Base-by-base conservation (phyloP, 306 rosid species). In the Echinosophora koreensis region DNA sequence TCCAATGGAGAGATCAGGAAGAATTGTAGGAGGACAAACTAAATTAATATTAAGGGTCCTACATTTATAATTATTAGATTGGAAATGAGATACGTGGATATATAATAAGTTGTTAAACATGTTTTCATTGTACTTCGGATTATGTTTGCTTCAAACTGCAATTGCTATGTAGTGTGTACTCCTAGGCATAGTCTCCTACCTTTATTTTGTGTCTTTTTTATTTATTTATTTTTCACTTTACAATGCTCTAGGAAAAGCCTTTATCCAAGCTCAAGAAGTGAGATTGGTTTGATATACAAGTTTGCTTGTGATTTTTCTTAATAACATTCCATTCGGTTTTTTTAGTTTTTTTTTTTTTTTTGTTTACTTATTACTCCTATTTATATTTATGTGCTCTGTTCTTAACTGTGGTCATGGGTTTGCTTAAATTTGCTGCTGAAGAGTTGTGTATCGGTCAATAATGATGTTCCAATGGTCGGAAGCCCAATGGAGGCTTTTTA, bases 1-100 rank as follows among this genome's bases (percentile, higher is more conserved):
- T 80, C 85, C 38, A 50, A 64, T 4, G 91, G 91, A 0, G 86
- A 87, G 59, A 79, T 89, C 14, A 85, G 93, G 75, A 85, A 83
- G 73, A 83, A 87, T 1, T 89, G 93, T 12, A 74, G 86, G 61
- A 81, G 8, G 49, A 5, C 56, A 61, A 89, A 89, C 84, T 89
- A 60, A 74, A 38, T 66, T 2, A 38, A 8, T 16, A 9, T 16
- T 2, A 28, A 37, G 34, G 42, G 35, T 73, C 27, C 12, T 47
- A 34, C 57, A 38, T 34, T 49, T 32, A 46, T 6, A 15, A 32
- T 14, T 66, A 63, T 37, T 37, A 35, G 52, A 39, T 44, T 1
- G 4, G 50, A 11, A 44, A 44, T 13, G 4, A 17, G 38, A 47
- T 11, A 8, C 37, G 34, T 13, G 22, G 71, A 15, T 16, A n/a